These are phyloP conservation scores for Talaromyces proteolyticus DNA, from an alignment of 495 filamentous ascomycete genomes.

Conservation along the genomic window DNA sequence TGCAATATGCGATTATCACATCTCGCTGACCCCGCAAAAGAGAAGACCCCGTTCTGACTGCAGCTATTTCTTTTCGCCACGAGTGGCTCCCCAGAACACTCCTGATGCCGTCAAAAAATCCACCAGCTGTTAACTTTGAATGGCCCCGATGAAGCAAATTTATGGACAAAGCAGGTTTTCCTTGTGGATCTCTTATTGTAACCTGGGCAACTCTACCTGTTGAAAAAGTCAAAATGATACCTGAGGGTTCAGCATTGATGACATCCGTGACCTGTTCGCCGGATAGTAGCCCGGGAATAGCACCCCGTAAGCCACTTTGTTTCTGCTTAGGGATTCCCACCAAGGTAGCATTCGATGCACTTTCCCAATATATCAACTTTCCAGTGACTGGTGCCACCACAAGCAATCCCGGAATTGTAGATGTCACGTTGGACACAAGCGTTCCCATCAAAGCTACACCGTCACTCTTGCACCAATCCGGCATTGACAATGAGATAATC, in stretches of 20 bases:
- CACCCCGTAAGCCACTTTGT: constrained; percentile 68
- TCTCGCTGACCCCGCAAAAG: constrained; percentile 77
- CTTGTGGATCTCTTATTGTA: constrained; percentile 76
- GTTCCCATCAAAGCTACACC: constrained; percentile 73
- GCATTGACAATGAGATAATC: constrained; percentile 69
- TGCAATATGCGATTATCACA: constrained; percentile 67
- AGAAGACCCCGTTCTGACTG: constrained; percentile 63
- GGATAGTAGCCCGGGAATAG: constrained; percentile 63
- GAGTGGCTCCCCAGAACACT: constrained; percentile 60
- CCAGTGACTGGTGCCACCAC: constrained; percentile 77
- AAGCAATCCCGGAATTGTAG: constrained; percentile 74
- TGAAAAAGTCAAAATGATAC: constrained; percentile 77
- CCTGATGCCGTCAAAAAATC: constrained; percentile 72
- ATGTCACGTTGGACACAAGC: constrained; percentile 68
- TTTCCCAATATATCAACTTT: constrained; percentile 91
- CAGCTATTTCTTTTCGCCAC: constrained; percentile 68
- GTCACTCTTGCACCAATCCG: constrained; percentile 58
- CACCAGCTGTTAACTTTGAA: constrained; percentile 36
- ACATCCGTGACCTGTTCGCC: constrained; percentile 74
- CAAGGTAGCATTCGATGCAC: constrained; percentile 74
- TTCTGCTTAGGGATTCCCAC: constrained; percentile 71
- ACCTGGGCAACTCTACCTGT: constrained; percentile 81
- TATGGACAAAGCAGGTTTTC: constrained; percentile 68
- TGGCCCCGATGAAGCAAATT: constrained; percentile 61
- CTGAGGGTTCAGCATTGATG: constrained; percentile 76